Conservation (phyloP, 352 stramenopile genomes). For the Pythium vanterpoolii region DNA sequence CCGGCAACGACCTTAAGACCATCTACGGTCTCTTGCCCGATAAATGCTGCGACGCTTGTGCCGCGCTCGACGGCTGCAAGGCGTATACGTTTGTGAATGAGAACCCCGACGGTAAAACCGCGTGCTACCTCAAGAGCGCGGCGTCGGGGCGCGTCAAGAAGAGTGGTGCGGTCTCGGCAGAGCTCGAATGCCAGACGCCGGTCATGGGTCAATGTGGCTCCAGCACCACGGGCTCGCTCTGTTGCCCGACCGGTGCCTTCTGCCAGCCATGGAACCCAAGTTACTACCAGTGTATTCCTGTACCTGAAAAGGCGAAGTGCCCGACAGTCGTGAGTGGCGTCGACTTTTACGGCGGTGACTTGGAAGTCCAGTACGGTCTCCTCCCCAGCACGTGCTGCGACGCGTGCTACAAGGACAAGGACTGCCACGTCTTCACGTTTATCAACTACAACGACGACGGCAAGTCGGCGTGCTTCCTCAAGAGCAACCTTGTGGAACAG, state of each 20-base stretch:
- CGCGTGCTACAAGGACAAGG: constrained; percentile 31
- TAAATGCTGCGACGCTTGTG: constrained; percentile 44
- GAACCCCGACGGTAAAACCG: constrained; percentile 42
- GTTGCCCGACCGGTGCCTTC: constrained; percentile 39
- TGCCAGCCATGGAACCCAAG: constrained; percentile 59
- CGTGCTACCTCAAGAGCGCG: constrained; percentile 54
- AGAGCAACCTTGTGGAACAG: constrained; percentile 29
- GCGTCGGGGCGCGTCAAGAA: constrained; percentile 21
- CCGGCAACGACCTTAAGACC: constrained; percentile 41
- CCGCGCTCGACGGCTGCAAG: constrained; percentile 29
- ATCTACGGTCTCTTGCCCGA: constrained; percentile 35
- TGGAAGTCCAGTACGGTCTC: constrained; percentile 38
- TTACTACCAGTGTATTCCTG: constrained; percentile 54
- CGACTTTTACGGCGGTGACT: constrained; percentile 49
- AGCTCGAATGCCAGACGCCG: constrained; percentile 26
- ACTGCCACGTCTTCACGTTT: constrained; percentile 50
- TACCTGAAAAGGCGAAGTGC: constrained; percentile 34
- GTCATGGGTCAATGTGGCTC: constrained; percentile 37
- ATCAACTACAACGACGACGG: constrained; percentile 58
- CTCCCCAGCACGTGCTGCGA: constrained; percentile 48
- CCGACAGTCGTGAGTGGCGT: constrained; percentile 32
- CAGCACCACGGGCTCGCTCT: constrained; percentile 27
- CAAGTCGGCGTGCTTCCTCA: constrained; percentile 55
- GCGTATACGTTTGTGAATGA: constrained; percentile 63
- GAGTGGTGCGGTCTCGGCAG: constrained; percentile 32